These are phyloP conservation scores for Verticillium dahliae DNA, from an alignment of 2,329 filamentous ascomycete species.

Conservation along the genomic window DNA sequence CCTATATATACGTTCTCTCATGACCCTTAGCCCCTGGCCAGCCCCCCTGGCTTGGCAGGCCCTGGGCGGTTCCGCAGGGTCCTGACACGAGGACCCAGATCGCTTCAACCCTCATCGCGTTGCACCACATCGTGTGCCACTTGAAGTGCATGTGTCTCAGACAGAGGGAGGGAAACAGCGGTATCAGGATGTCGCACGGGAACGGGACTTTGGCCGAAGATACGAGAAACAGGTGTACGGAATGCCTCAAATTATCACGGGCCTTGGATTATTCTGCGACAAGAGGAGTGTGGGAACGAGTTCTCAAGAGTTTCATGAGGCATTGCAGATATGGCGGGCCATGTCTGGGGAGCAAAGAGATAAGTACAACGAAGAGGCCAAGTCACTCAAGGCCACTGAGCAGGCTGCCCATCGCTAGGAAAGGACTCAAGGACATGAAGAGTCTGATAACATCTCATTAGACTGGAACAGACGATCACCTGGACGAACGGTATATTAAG, in stretches of 20 bases:
- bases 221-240: neutral
- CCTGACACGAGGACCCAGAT: neutral
- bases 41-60: no score
- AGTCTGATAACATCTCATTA: no score
- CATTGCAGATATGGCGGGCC: neutral
- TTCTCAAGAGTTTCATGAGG: neutral
- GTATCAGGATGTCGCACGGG: neutral
- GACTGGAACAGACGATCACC: no score
- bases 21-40: no score
- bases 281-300: neutral
- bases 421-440: no score
- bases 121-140: neutral
- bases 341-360: neutral
- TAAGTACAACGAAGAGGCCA: neutral
- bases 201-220: neutral
- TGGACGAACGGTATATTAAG: no score
- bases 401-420: no score
- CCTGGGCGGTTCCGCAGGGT: no score
- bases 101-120: neutral
- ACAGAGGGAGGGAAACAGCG: neutral
- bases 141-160: no score
- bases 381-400: neutral
- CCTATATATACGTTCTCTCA: no score
- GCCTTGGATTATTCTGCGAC: neutral
- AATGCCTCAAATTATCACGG: neutral